phyloP scores from a whole-genome alignment of 257 asterid species.

The Parsonsia alboflavescens region DNA sequence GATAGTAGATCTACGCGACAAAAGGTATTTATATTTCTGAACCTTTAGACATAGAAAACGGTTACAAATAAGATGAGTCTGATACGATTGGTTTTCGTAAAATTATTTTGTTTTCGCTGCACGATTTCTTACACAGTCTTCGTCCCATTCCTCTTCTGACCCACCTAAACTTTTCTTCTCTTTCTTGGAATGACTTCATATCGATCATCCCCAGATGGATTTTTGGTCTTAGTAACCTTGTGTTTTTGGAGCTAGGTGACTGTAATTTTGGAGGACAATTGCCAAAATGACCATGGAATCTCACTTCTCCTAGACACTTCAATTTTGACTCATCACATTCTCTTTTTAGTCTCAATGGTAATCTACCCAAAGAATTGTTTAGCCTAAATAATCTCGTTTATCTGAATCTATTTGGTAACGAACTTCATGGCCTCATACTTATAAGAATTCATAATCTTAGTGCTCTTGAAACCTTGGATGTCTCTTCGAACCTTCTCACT shows the following conservation, averaged over 20 bases:
- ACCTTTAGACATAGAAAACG: too few relatives aligned
- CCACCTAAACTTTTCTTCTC: conserved; percentile 12
- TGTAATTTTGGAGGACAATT: background rate
- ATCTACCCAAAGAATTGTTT: too few relatives aligned
- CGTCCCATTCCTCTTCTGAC: background rate
- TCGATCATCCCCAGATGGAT: conserved; percentile 24
- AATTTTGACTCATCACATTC: background rate
- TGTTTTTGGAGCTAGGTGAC: background rate
- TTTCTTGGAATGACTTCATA: background rate
- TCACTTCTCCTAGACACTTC: background rate
- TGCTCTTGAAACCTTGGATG: background rate
- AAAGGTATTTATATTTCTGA: too few relatives aligned
- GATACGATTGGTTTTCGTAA: too few relatives aligned
- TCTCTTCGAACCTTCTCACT: background rate
- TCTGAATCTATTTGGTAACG: background rate
- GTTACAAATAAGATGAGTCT: too few relatives aligned
- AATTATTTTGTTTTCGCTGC: too few relatives aligned
- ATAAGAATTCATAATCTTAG: background rate
- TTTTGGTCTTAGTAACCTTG: conserved; percentile 16
- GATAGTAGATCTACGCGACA: too few relatives aligned
- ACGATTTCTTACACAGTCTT: too few relatives aligned
- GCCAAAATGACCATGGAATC: background rate
- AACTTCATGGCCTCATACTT: background rate
- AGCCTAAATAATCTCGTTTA: too few relatives aligned
- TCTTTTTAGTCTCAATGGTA: background rate